phyloP scores from a whole-genome alignment of 163 green algal genomes.

The Chlorella variabilis region DNA sequence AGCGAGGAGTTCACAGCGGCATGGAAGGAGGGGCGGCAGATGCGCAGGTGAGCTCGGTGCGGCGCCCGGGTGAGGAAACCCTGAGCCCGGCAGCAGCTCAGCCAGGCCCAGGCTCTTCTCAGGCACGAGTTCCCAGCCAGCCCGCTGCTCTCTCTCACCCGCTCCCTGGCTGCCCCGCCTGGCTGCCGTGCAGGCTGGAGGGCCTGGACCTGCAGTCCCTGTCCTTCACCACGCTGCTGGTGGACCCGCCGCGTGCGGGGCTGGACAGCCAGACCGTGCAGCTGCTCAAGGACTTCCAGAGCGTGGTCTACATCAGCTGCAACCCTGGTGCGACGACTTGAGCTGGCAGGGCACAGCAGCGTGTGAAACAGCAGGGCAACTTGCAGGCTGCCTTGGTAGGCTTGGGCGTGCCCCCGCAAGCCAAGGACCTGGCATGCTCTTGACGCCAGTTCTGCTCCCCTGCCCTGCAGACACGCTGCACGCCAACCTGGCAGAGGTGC shows the following conservation, averaged over 20 bases:
- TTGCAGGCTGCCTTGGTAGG: not conserved
- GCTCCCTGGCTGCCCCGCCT: no score
- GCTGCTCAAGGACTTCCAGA: constrained; percentile 82
- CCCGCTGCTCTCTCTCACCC: no score
- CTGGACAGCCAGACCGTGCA: constrained; percentile 68
- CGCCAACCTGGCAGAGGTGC: constrained; percentile 75
- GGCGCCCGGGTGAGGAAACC: no score
- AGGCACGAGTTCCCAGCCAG: no score
- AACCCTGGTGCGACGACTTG: constrained; percentile 73
- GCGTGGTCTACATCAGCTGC: constrained; percentile 95
- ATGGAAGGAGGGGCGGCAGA: constrained; percentile 60
- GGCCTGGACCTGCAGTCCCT: constrained; percentile 42
- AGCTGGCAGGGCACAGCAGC: not conserved
- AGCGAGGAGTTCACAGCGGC: constrained; percentile 88
- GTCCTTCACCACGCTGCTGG: constrained; percentile 79
- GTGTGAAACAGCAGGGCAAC: not conserved
- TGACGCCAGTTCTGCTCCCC: not conserved
- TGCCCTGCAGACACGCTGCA: constrained; percentile 72
- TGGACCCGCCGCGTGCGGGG: constrained; percentile 90
- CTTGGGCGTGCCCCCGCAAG: no score
- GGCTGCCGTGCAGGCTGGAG: constrained; percentile 24
- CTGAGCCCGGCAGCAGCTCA: not conserved
- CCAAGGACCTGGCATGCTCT: not conserved
- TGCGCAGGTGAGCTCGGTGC: constrained; percentile 12
- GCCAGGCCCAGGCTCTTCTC: no score